These are phyloP conservation scores for Cucurbita pepo DNA, from an alignment of 306 rosid species.

Conservation along the genomic window DNA sequence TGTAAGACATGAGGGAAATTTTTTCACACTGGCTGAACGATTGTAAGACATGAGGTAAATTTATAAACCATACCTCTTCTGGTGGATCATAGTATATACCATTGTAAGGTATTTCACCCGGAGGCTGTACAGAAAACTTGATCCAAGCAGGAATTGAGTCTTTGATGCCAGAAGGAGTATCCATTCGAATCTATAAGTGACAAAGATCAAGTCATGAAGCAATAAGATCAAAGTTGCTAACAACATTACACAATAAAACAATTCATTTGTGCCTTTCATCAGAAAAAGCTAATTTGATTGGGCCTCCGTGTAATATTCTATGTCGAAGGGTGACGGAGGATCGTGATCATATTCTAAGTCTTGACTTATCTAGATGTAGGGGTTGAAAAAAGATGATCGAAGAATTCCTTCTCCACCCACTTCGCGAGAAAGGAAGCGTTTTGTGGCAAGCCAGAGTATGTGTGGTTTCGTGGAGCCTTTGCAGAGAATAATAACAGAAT, in stretches of 20 bases:
- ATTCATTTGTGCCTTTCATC: neutral
- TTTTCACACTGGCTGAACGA: neutral
- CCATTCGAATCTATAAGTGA: constrained; percentile 65
- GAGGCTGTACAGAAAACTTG: constrained; percentile 88
- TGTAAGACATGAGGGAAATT: neutral
- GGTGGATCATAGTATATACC: constrained; percentile 97
- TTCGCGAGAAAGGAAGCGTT: too few species aligned
- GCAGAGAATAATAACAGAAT: too few species aligned
- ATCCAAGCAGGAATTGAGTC: constrained; percentile 99
- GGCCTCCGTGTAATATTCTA: neutral
- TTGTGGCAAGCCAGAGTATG: too few species aligned
- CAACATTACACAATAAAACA: neutral
- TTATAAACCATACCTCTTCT: constrained; percentile 55
- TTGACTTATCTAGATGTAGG: too few species aligned
- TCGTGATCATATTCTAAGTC: too few species aligned
- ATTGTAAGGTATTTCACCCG: constrained; percentile 79
- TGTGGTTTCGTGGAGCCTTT: too few species aligned
- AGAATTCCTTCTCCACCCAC: too few species aligned
- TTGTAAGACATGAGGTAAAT: neutral
- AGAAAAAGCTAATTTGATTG: neutral
- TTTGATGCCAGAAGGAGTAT: constrained; percentile 87
- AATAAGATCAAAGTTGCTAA: neutral
- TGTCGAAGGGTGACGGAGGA: too few species aligned
- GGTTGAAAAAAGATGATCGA: too few species aligned
- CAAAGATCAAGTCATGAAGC: neutral